Conservation (phyloP, 163 green algal species). For the Coccomyxa subellipsoidea region DNA sequence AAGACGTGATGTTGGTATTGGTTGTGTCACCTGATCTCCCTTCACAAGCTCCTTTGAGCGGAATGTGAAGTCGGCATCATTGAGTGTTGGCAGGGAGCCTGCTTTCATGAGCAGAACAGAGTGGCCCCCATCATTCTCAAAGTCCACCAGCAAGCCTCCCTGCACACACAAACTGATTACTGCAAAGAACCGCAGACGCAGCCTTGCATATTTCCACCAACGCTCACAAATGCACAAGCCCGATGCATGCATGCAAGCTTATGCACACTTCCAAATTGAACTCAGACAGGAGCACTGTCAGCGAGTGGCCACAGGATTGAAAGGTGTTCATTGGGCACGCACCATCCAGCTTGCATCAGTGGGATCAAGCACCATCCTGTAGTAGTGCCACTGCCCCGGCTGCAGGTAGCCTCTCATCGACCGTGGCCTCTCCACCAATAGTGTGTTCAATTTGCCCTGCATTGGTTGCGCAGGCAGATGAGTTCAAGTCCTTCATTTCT, state of each 20-base stretch:
- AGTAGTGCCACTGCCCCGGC: background rate
- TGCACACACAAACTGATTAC: too few species aligned
- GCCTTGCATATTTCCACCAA: too few species aligned
- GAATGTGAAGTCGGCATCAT: background rate
- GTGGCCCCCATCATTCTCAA: constrained; percentile 4
- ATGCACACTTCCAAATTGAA: background rate
- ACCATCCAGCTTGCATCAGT: background rate
- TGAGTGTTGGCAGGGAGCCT: background rate
- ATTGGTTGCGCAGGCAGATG: too few species aligned
- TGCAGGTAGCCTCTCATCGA: background rate
- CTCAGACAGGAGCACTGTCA: too few species aligned
- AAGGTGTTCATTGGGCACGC: background rate
- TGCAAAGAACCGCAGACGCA: too few species aligned
- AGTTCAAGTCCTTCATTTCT: too few species aligned
- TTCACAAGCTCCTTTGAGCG: constrained; percentile 16
- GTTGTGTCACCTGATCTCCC: constrained; percentile 1
- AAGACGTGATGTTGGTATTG: too few species aligned
- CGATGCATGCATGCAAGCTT: background rate
- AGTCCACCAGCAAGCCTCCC: constrained; percentile 5
- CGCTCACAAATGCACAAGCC: too few species aligned
- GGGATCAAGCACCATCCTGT: background rate
- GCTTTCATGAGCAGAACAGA: background rate
- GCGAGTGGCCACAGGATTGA: too few species aligned
- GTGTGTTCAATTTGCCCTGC: background rate
- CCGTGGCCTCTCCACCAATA: background rate